phyloP scores from a whole-genome alignment of 169 alveolate species.

The Cryptosporidium parvum region DNA sequence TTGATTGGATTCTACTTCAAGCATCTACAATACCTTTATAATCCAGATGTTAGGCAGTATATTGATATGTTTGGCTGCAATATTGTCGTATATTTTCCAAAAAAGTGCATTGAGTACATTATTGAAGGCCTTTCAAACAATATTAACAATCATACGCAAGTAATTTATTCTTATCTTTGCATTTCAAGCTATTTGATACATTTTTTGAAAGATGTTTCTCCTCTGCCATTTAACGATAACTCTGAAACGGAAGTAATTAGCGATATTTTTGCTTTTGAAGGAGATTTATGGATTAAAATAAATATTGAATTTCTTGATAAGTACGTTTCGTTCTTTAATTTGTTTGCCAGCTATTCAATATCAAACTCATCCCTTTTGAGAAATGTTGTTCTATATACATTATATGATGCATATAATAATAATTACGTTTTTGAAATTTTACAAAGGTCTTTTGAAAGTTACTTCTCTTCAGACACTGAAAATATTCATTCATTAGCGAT shows the following conservation, averaged over 20 bases:
- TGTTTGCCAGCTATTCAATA: constrained; percentile 39
- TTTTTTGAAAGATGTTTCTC: constrained; percentile 6
- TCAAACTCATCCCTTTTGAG: constrained; percentile 61
- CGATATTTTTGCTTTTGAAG: constrained; percentile 19
- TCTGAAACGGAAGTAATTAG: constrained; percentile 8
- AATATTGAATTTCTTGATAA: background rate
- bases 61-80: constrained; percentile 64
- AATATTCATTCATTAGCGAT: background rate
- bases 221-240: constrained; percentile 21
- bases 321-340: constrained; percentile 26
- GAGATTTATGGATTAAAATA: constrained; percentile 24
- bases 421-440: background rate
- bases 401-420: constrained; percentile 9
- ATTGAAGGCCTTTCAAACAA: constrained; percentile 14
- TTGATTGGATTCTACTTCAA: constrained; percentile 22
- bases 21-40: constrained; percentile 30
- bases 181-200: constrained; percentile 60
- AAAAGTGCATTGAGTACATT: constrained; percentile 9
- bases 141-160: constrained; percentile 36
- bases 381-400: constrained; percentile 29
- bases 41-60: constrained; percentile 70
- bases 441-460: background rate
- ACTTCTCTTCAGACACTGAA: background rate
- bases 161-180: constrained; percentile 26
- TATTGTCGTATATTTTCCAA: constrained; percentile 29